Evolutionary conservation across 257 asterid species (phyloP), one percentile per base, ranked within the genome.

Genomic region (Ophiorrhiza pumila): DNA sequence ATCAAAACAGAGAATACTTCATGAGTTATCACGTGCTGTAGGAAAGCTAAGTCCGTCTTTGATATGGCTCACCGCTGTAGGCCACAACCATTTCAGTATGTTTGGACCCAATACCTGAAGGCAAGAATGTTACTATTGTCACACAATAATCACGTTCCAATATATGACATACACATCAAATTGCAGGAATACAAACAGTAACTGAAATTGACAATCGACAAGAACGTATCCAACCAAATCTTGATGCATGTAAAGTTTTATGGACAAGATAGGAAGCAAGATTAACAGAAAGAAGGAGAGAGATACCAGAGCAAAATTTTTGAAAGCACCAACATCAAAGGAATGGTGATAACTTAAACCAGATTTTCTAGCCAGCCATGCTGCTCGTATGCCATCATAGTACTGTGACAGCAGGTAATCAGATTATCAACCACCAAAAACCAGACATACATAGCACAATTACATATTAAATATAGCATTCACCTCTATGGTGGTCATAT

Each of bases 401-500:
- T 86, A 85, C 97, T 91, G 87, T 43, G 62, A 74, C 69, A 79
- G 47, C 57, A 62, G 60, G 71, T 67, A 72, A 73, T 69, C 53
- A 37, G 80, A 41, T 12, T 52, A 29, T n/a, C 14, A 66, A 71
- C 39, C 59, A 60, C 7, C 13, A 15, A 39, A 12, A 49, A 29
- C 59, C 59, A 52, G 31, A 34, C 25, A 68, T 27, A 20, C 65
- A 25, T 47, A 15, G 61, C 5, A 9, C 32, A 42, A 8, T 6
- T 4, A 14, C 53, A 68, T 49, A 43, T 45, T 47, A 37, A 25
- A 5, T 5, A 4, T 7, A 60, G 61, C 37, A 23, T 18, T 78
- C 81, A 91, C 99, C 93, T 95, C 99, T 79, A 92, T 92, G 41
- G 98, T 91, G 60, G 98, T 95, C 94, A 89, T 78, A 79, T 95